These are phyloP conservation scores for Solanum dulcamara DNA, from an alignment of 257 asterid species.

Conservation along the genomic window DNA sequence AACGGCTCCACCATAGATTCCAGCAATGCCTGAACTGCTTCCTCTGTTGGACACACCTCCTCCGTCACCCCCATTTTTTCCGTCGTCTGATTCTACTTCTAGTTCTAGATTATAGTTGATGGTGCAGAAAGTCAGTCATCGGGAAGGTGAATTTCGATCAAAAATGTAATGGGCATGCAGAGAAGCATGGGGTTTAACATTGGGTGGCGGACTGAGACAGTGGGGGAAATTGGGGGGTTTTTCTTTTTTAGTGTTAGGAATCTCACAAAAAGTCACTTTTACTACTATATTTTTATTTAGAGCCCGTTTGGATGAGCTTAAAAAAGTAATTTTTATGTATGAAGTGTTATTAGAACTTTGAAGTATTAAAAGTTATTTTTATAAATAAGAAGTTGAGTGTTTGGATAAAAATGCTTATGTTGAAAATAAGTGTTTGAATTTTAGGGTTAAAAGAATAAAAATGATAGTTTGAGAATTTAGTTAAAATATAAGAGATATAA, in stretches of 20 bases:
- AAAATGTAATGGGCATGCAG: background rate
- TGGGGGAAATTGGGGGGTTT: background rate
- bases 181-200: background rate
- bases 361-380: too few species aligned
- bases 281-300: too few species aligned
- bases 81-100: background rate
- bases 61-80: background rate
- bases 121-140: background rate
- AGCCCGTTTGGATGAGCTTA: too few species aligned
- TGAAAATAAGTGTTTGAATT: too few species aligned
- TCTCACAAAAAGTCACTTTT: background rate
- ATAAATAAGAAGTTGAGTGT: too few species aligned
- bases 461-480: too few species aligned
- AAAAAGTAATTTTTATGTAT: too few species aligned
- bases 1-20: slow-evolving; percentile 8
- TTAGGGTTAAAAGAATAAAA: too few species aligned
- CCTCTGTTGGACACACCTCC: background rate
- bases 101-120: background rate
- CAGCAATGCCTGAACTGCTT: background rate
- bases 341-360: too few species aligned
- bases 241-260: background rate
- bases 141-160: background rate
- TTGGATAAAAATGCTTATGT: too few species aligned
- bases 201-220: background rate
- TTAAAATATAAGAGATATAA: too few species aligned